Evolutionary conservation across 768 basidiomycete genomes (phyloP).

Genomic region (Leucocoprinus sp.): DNA sequence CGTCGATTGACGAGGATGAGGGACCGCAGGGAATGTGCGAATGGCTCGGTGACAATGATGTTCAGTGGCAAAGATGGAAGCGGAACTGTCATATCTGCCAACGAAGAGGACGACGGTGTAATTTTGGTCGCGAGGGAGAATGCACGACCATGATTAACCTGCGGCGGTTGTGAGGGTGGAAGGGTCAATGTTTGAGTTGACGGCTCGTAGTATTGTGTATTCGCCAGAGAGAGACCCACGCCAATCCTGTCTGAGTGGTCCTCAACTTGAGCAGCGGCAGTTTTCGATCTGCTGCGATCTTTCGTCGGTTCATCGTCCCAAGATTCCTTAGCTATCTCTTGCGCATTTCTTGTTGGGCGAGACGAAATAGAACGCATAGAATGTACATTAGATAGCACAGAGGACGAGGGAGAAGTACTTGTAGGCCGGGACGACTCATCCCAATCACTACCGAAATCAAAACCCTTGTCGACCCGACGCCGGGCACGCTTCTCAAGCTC

Average conservation of each 20-base stretch:
- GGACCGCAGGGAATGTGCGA: conserved; percentile 47
- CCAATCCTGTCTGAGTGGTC: conserved; percentile 6
- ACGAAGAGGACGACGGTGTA: conserved; percentile 15
- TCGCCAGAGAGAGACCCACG: conserved; percentile 31
- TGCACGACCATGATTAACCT: conserved; percentile 47
- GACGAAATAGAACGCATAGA: conserved; percentile 11
- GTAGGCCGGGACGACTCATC: conserved; percentile 14
- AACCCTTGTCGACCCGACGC: conserved; percentile 27
- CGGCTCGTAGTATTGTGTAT: conserved; percentile 52
- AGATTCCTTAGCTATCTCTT: conserved; percentile 49
- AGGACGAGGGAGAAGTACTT: conserved; percentile 8
- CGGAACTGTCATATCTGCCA: conserved; percentile 47
- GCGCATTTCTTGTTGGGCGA: conserved; percentile 8
- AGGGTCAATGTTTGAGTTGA: conserved; percentile 53
- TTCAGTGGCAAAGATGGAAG: conserved; percentile 62
- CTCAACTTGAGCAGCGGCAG: conserved; percentile 28
- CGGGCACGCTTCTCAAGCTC: conserved; percentile 54
- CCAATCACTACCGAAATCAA: conserved; percentile 24
- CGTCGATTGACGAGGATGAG: conserved; percentile 59
- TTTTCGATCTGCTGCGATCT: conserved; percentile 57
- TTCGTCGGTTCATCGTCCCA: conserved; percentile 82
- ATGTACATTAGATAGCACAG: conserved; percentile 3
- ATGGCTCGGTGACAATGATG: conserved; percentile 49
- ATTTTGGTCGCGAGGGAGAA: conserved; percentile 45
- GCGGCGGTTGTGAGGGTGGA: conserved; percentile 51